Conservation (phyloP, 495 filamentous ascomycete species). For the Tuber aestivum region DNA sequence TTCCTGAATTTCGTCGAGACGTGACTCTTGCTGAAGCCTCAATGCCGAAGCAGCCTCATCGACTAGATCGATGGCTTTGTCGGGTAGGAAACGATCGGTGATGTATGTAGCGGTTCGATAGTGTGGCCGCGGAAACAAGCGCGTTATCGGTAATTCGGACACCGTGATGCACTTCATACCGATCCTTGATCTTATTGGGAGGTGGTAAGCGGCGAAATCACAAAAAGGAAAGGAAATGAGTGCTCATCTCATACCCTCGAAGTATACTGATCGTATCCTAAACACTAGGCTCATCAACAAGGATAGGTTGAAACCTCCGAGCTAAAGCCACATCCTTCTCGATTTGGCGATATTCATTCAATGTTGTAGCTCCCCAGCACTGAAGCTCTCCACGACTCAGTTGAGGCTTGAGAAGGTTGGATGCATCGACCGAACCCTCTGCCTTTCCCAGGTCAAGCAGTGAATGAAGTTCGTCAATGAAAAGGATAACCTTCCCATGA, state of each 20-base stretch:
- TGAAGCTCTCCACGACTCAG: conserved; percentile 86
- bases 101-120: conserved; percentile 96
- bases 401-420: conserved; percentile 91
- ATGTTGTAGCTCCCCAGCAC: conserved; percentile 89
- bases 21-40: conserved; percentile 90
- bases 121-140: conserved; percentile 82
- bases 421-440: conserved; percentile 93
- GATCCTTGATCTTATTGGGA: conserved; percentile 93
- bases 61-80: conserved; percentile 95
- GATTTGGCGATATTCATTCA: conserved; percentile 84
- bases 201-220: conserved; percentile 80
- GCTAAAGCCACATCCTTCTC: conserved; percentile 95
- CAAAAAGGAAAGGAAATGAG: conserved; percentile 64
- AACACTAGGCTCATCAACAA: conserved; percentile 81
- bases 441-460: conserved; percentile 88
- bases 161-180: conserved; percentile 93
- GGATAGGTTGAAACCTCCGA: conserved; percentile 85
- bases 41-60: conserved; percentile 91
- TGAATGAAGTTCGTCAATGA: conserved; percentile 92
- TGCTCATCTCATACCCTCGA: conserved; percentile 66
- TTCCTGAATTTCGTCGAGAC: conserved; percentile 84
- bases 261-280: conserved; percentile 92
- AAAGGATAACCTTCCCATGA: conserved; percentile 81
- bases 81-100: conserved; percentile 88
- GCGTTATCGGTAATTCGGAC: conserved; percentile 91